Conservation (phyloP, 2,329 filamentous ascomycete genomes). For the Trichoderma arundinaceum region DNA sequence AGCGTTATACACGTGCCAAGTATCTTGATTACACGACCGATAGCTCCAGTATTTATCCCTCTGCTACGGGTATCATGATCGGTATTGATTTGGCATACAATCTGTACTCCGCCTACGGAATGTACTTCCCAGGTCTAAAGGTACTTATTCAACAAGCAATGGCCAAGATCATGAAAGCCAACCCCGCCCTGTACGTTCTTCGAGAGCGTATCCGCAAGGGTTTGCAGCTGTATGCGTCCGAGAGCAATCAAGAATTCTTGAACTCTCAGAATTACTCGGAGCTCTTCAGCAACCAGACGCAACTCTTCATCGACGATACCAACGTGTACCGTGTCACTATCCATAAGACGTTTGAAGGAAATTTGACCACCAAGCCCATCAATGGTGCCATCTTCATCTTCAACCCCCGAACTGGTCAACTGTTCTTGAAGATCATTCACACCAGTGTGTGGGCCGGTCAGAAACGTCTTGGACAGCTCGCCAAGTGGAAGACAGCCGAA, state of each 20-base stretch:
- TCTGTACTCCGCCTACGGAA: slow-evolving; percentile 94
- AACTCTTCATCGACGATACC: slow-evolving; percentile 98
- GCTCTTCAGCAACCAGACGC: slow-evolving; percentile 97
- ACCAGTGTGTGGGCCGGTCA: slow-evolving; percentile 99
- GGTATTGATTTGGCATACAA: slow-evolving; percentile 98
- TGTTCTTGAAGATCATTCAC: slow-evolving; percentile 99
- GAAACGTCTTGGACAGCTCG: slow-evolving; percentile 96
- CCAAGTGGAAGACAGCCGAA: slow-evolving; percentile 99
- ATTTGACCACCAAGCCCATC: slow-evolving; percentile 98
- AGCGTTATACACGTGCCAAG: slow-evolving; percentile 95
- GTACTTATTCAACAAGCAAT: slow-evolving; percentile 95
- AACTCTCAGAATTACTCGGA: slow-evolving; percentile 99
- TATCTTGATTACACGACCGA: slow-evolving; percentile 99
- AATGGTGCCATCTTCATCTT: slow-evolving; percentile 99
- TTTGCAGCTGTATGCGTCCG: slow-evolving; percentile 95
- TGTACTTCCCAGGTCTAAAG: slow-evolving; percentile 98
- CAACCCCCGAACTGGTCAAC: slow-evolving; percentile 95
- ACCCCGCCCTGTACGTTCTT: slow-evolving; percentile 92
- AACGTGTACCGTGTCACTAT: slow-evolving; percentile 99
- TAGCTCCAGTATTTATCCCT: slow-evolving; percentile 98
- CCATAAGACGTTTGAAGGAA: slow-evolving; percentile 99
- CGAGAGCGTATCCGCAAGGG: slow-evolving; percentile 98
- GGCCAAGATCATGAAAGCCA: slow-evolving; percentile 99
- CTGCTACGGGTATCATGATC: slow-evolving; percentile 95
- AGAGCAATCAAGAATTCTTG: slow-evolving; percentile 98